Percentiles rank a stretch among this genome's conserved stretches.
Evolutionary conservation across 169 alveolate species (phyloP).

Genomic region (Plasmodium ovale): DNA sequence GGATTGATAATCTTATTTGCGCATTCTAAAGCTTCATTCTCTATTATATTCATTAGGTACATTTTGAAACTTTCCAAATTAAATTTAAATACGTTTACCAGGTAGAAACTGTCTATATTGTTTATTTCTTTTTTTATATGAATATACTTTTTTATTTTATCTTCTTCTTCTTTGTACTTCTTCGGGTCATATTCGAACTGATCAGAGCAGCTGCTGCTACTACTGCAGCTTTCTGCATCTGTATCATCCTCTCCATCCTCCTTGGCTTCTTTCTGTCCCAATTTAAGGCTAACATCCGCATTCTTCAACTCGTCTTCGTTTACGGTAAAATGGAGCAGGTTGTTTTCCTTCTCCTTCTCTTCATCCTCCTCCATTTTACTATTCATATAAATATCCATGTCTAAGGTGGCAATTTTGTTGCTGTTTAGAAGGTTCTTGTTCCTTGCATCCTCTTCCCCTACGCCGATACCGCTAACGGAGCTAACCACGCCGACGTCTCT

Average conservation of each 20-base stretch:
- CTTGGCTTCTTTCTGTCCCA: not conserved
- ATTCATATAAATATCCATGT: not conserved
- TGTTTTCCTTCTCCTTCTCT: not conserved
- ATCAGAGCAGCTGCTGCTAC: not conserved
- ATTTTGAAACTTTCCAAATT: conserved; percentile 72
- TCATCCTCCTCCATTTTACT: not conserved
- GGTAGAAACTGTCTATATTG: conserved; percentile 56
- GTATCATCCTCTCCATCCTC: not conserved
- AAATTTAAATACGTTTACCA: conserved; percentile 49
- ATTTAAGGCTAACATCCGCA: not conserved
- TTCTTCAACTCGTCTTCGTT: not conserved
- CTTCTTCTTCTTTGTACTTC: conserved; percentile 66
- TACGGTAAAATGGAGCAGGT: conserved; percentile 3
- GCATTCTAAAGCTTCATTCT: conserved; percentile 71
- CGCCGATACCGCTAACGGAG: not conserved
- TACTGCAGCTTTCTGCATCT: conserved; percentile 8
- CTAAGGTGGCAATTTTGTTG: not conserved
- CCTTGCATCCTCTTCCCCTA: not conserved
- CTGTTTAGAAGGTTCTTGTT: not conserved
- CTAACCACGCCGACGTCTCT: not conserved
- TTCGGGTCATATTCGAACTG: conserved; percentile 13
- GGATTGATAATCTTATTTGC: conserved; percentile 68
- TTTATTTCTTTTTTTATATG: conserved; percentile 67
- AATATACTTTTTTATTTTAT: conserved; percentile 53
- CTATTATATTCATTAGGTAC: conserved; percentile 53